These are phyloP conservation scores for Tieghemostelium lacteum DNA, from an alignment of 78 protist genomes.

Conservation along the genomic window DNA sequence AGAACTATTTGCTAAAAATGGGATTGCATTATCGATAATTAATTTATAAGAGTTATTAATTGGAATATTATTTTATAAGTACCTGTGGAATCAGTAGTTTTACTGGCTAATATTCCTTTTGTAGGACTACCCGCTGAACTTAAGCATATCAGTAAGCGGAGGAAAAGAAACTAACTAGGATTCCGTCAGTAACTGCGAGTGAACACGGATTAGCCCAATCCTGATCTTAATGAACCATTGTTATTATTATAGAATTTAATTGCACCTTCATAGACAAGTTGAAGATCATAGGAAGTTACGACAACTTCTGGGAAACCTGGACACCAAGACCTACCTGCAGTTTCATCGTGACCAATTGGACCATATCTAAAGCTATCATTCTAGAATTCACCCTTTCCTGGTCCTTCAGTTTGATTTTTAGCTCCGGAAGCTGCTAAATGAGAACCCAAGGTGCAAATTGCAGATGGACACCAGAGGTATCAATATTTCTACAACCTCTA, in stretches of 20 bases:
- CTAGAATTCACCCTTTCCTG: conserved; percentile 62
- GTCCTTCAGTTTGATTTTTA: conserved; percentile 43
- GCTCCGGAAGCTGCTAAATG: conserved; percentile 50
- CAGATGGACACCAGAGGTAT: background rate
- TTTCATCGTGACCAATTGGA: conserved; percentile 35
- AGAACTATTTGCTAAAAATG: too few species aligned
- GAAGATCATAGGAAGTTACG: conserved; percentile 8
- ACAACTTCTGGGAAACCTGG: conserved; percentile 68
- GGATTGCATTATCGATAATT: too few species aligned
- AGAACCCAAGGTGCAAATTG: conserved; percentile 3
- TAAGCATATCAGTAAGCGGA: conserved; percentile 95
- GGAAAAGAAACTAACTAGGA: conserved; percentile 95
- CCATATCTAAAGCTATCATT: conserved; percentile 52
- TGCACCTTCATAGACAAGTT: conserved; percentile 51
- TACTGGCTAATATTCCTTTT: too few species aligned
- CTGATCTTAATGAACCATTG: conserved; percentile 65
- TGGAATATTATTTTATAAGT: too few species aligned
- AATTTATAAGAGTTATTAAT: too few species aligned
- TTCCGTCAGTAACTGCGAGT: conserved; percentile 95
- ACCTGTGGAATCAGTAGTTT: too few species aligned
- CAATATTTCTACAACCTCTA: conserved; percentile 64
- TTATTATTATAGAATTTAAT: conserved; percentile 21
- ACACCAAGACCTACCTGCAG: conserved; percentile 28
- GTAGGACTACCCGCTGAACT: conserved; percentile 93
- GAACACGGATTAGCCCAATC: conserved; percentile 91